Base-by-base conservation (phyloP, 73 alveolate genomes). In the Uronychia binucleata region DNA sequence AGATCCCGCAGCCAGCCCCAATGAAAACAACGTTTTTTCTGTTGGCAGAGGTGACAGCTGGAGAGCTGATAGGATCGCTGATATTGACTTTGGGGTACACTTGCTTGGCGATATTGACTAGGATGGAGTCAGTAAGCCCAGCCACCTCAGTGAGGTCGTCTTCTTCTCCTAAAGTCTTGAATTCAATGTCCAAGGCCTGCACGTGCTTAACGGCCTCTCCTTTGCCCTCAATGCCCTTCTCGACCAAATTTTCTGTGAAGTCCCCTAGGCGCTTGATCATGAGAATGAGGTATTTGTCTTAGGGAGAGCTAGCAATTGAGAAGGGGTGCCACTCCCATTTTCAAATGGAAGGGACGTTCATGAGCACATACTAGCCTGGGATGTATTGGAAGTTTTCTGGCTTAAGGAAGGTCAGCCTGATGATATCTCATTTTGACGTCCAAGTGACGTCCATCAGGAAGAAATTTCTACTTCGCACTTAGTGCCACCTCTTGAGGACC, bases 251-350 rank as follows among this genome's bases (percentile, higher is more conserved):
- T 31, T 34, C 57, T 1, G 86, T 80, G 67, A 34, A 80, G 29
- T 80, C 86, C 28, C 86, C 86, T 5, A 79, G 79, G 1, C 28
- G 26, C 25, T 34, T 57, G 28, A 80, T 46, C 86, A 80, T 80
- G 30, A 80, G 58, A n/a, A 80, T 80, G 26, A 80, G 57, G 26
- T 57, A 28, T 0, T 57, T 5, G 28, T 58, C 57, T 19, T 59
- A 26, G n/a, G 86, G 86, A 57, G 86, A 33, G 34, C 79, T 57
- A 26, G 86, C 86, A n/a, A 80, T 59, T 1, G 86, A 31, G 28
- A 80, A 80, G 0, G 86, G 86, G 57, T 80, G 86, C 86, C 86
- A 80, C 33, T 80, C 79, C 26, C n/a, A 80, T 25, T 28, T 0
- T 28, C 27, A 11, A 13, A 80, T 58, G 1, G 58, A 57, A 26